Evolutionary conservation across 129 eudicot genomes (phyloP), one percentile per base, ranked within the genome.

Genomic region (Smallanthus sonchifolius): DNA sequence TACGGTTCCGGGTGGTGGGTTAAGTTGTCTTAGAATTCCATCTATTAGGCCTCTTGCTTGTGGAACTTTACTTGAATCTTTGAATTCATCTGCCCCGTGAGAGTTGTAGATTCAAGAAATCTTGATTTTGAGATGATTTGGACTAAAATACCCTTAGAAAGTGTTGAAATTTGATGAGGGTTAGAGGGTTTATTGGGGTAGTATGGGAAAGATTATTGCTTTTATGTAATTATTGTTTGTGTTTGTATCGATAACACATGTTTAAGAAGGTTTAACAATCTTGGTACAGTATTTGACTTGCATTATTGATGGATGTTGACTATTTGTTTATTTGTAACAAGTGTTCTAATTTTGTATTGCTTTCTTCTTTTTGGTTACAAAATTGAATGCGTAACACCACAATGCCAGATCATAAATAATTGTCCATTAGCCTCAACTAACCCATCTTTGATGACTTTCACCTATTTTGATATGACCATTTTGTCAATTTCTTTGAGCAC

Each of bases 21-120:
- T 84, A 20, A 88, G 85, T 76, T 90, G 98, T 10, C 81, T 87
- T 17, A 87, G 96, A 72, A 74, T 93, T 43, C 98, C 98, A 16
- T 72, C 88, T 5, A 57, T 81, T 42, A 87, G 75, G 70, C 92
- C 95, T 7, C 86, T 93, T 73, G 86, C 85, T 67, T 93, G 98
- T 83, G 96, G 97, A 59, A 37, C 88, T 35, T 75, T 87, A 73
- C 79, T 83, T 77, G 76, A 75, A 44, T 70, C 85, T 65, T 69
- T 78, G 60, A 73, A 54, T 40, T 75, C 84, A 69, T 70, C 81
- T 40, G 68, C 88, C 38, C 86, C 84, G 55, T 80, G 86, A 82
- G 81, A 24, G 10, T 4, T 66, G 24, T 40, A 15, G 32, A 38
- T 51, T 28, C 30, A 20, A 65, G 34, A 65, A 63, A 64, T 54